Conservation (phyloP, 768 basidiomycete genomes). For the Asterophora parasitica region DNA sequence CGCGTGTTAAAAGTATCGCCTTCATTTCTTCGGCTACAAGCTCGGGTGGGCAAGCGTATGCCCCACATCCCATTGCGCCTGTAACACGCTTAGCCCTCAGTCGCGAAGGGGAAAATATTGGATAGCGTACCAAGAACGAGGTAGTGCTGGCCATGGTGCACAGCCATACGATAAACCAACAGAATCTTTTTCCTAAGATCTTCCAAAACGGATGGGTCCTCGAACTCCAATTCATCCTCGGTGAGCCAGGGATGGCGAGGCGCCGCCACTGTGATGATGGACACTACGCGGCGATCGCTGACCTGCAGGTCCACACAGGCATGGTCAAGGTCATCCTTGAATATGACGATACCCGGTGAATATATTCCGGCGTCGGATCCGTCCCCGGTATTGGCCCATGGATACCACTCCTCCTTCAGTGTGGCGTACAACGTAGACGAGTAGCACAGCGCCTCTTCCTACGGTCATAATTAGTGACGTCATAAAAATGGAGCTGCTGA, state of each 20-base stretch:
- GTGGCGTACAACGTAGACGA: slow-evolving; percentile 41
- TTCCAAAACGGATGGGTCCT: slow-evolving; percentile 23
- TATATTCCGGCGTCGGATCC: slow-evolving; percentile 36
- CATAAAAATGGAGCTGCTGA: neutral
- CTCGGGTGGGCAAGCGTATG: slow-evolving; percentile 35
- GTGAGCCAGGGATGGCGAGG: slow-evolving; percentile 30
- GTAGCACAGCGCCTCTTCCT: slow-evolving; percentile 48
- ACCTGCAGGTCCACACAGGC: slow-evolving; percentile 30
- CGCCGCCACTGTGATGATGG: slow-evolving; percentile 43
- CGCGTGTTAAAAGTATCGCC: slow-evolving; percentile 31
- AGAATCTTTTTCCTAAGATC: slow-evolving; percentile 39
- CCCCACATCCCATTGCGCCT: slow-evolving; percentile 45
- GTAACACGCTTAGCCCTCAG: neutral
- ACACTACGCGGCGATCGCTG: slow-evolving; percentile 32
- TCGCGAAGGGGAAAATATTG: neutral
- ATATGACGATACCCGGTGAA: slow-evolving; percentile 43
- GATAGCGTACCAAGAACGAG: slow-evolving; percentile 32
- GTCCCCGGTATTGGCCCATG: slow-evolving; percentile 42
- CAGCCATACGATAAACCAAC: slow-evolving; percentile 40
- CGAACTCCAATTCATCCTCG: slow-evolving; percentile 18
- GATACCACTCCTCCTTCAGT: slow-evolving; percentile 36
- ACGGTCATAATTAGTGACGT: neutral
- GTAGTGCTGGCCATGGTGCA: slow-evolving; percentile 29
- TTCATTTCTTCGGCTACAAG: slow-evolving; percentile 40
- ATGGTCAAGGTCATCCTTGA: slow-evolving; percentile 42